Percentiles rank a stretch among this genome's conserved stretches.
These are phyloP conservation scores for Trichoderma sp. DNA, from an alignment of 2,329 filamentous ascomycete genomes.

Conservation along the genomic window DNA sequence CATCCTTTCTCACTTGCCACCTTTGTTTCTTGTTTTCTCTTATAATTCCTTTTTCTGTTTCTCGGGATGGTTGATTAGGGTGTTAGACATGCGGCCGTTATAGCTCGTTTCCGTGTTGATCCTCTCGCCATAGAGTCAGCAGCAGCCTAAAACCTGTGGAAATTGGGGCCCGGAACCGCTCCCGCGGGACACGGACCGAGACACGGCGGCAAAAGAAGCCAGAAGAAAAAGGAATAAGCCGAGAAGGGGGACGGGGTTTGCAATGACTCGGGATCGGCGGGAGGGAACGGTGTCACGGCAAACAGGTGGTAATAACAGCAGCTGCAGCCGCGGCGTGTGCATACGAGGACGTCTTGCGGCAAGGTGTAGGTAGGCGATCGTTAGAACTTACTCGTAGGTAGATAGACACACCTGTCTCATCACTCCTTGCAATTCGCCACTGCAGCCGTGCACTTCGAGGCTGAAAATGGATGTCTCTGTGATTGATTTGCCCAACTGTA, in stretches of 20 bases:
- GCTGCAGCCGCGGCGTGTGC: background rate
- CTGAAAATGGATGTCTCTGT: background rate
- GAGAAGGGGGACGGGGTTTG: background rate
- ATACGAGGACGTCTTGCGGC: background rate
- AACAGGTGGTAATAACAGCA: conserved; percentile 1
- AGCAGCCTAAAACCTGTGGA: background rate
- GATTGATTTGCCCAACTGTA: background rate
- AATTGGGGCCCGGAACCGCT: conserved; percentile 21
- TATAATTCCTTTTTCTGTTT: background rate
- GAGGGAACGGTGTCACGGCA: conserved; percentile 8
- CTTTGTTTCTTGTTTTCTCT: background rate
- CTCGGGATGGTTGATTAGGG: background rate
- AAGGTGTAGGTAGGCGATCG: no score
- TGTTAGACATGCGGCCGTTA: background rate
- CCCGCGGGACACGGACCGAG: conserved; percentile 17
- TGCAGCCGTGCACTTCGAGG: background rate
- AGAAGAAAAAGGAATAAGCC: background rate
- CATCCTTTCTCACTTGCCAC: background rate
- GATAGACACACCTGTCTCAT: background rate
- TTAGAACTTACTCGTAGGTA: no score
- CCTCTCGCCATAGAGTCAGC: background rate
- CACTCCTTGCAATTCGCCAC: conserved; percentile 16
- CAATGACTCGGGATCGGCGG: conserved; percentile 24
- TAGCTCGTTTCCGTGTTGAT: background rate
- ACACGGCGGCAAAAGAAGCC: conserved; percentile 1